Conservation (phyloP, 1,139 yeast species). For the Candida mesenterica region DNA sequence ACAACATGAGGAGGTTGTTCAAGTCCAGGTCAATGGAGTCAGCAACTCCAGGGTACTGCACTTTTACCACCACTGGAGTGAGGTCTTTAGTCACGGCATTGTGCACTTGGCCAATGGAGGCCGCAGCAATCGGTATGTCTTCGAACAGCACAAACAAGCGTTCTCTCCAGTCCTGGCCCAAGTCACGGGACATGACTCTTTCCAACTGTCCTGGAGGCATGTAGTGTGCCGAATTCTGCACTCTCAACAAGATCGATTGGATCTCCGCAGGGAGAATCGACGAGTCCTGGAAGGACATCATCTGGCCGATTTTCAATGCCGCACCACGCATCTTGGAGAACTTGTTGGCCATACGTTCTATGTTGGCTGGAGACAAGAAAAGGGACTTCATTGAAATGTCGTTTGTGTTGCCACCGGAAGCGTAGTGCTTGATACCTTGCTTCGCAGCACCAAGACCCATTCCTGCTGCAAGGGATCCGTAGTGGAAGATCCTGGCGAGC, state of each 20-base stretch:
- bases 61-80: conserved; percentile 88
- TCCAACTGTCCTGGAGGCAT: conserved; percentile 94
- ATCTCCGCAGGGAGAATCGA: conserved; percentile 81
- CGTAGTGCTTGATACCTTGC: conserved; percentile 71
- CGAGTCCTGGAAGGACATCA: conserved; percentile 91
- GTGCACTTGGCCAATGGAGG: conserved; percentile 97
- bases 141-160: conserved; percentile 70
- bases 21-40: conserved; percentile 91
- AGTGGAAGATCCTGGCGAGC: conserved; percentile 83
- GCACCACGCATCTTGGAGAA: conserved; percentile 97
- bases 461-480: conserved; percentile 90
- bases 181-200: conserved; percentile 65
- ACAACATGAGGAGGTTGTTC: conserved; percentile 73
- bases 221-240: conserved; percentile 92
- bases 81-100: conserved; percentile 64
- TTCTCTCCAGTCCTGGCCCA: conserved; percentile 78
- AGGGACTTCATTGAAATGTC: conserved; percentile 56
- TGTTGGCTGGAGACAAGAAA: conserved; percentile 75
- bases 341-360: conserved; percentile 83
- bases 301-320: conserved; percentile 92
- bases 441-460: conserved; percentile 83
- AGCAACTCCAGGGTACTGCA: conserved; percentile 98
- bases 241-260: conserved; percentile 74
- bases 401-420: conserved; percentile 45
- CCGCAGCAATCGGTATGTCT: conserved; percentile 94